Evolutionary conservation across 148 eudicot species (phyloP).

Genomic region (Spergularia bocconei): DNA sequence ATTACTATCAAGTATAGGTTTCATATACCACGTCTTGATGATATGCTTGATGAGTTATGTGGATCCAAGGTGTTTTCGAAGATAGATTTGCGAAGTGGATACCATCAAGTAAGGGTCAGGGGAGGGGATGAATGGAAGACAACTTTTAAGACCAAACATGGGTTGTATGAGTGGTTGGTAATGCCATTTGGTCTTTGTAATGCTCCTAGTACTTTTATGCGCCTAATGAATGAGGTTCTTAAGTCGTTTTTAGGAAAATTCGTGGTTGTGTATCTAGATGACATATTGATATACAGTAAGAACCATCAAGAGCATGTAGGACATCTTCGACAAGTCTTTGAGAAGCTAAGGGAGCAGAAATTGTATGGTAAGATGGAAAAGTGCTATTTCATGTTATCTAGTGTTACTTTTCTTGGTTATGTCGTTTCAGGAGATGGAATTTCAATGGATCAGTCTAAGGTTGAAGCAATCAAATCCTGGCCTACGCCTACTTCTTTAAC

Average conservation of each 20-base stretch:
- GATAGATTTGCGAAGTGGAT: neutral
- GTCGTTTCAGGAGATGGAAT: neutral
- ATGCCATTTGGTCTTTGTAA: neutral
- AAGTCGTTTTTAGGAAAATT: neutral
- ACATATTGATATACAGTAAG: neutral
- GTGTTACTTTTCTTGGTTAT: neutral
- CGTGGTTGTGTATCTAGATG: neutral
- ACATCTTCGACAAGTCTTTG: neutral
- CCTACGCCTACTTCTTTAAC: neutral
- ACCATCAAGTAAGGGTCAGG: neutral
- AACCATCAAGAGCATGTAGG: neutral
- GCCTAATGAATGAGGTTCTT: neutral
- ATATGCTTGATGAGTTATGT: neutral
- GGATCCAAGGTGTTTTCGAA: neutral
- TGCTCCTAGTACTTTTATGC: neutral
- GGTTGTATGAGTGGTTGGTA: neutral
- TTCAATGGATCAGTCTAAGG: no score
- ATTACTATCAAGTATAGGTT: neutral
- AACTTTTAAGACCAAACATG: neutral
- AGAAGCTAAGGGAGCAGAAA: neutral
- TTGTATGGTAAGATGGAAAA: neutral
- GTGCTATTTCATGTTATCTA: neutral
- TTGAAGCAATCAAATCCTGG: neutral
- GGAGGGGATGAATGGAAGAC: slow-evolving; percentile 9
- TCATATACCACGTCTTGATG: neutral